A percentile compares a stretch with the other conserved stretches of the same genome.
phyloP scores from a whole-genome alignment of 2,329 filamentous ascomycete genomes.

The Fusarium buxicola region DNA sequence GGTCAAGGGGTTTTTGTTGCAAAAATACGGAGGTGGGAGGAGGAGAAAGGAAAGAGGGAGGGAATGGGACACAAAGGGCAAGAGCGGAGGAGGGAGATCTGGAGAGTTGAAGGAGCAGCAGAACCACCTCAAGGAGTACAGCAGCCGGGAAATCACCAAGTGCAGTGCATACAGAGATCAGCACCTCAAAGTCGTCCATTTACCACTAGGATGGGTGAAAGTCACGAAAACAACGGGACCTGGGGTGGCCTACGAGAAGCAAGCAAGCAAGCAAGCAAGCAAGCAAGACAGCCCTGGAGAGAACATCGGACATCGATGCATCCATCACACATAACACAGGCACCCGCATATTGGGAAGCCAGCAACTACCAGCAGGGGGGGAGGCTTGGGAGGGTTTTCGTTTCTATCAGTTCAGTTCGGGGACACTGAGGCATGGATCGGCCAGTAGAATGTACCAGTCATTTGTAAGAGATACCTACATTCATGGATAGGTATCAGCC shows the following conservation, averaged over 20 bases:
- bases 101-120: conserved; percentile 14
- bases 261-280: conserved; percentile 7
- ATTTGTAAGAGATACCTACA: conserved; percentile 26
- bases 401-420: conserved; percentile 33
- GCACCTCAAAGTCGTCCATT: conserved; percentile 28
- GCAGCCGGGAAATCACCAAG: conserved; percentile 31
- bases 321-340: conserved; percentile 9
- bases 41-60: conserved; percentile 25
- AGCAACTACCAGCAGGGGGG: conserved; percentile 22
- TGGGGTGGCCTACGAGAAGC: conserved; percentile 16
- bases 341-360: conserved; percentile 18
- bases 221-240: conserved; percentile 21
- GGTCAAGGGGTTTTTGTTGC: conserved; percentile 15
- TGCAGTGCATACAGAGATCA: conserved; percentile 37
- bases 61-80: conserved; percentile 31
- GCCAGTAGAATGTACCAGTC: conserved; percentile 25
- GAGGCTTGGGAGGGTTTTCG: conserved; percentile 8
- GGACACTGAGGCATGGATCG: conserved; percentile 33
- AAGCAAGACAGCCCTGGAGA: conserved; percentile 19
- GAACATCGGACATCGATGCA: conserved; percentile 27
- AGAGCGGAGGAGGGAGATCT: conserved; percentile 18
- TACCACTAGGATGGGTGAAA: conserved; percentile 18
- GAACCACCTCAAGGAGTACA: conserved; percentile 26
- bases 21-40: conserved; percentile 31
- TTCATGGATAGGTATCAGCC: conserved; percentile 24